Evolutionary conservation across 495 filamentous ascomycete genomes (phyloP), one percentile per base, ranked within the genome.

Genomic region (Xylaria acuta): DNA sequence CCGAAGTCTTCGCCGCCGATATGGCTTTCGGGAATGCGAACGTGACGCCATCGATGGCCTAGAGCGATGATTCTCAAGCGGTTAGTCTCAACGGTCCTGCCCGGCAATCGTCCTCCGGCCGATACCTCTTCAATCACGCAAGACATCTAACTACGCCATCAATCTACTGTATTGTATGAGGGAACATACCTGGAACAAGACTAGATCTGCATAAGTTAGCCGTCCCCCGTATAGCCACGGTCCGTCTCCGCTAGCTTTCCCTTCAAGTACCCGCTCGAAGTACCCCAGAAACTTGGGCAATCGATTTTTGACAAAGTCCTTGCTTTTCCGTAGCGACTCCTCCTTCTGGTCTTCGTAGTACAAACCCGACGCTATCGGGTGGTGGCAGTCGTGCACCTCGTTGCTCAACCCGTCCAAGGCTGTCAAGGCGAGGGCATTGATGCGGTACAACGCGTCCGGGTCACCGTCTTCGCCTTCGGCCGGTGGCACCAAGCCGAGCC

Each of bases 261-360:
- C 82, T 54, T 80, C 77, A 12, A 92, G 76, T 59, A 90, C 88
- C 0, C 88, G 77, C 80, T 92, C 85, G 70, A 92, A 92, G 75
- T 90, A 92, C 5, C 79, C 82, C 54, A 92, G 75, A 74, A 88
- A 92, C 78, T 92, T 92, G 11, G 91, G 90, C 9, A 92, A 74
- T 4, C 91, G 83, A n/a, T 76, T 85, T 64, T 84, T 78, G 6
- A 88, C 79, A 51, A 88, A 90, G 72, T 91, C 85, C 66, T 80
- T 76, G 7, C 85, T 78, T 72, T 80, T 84, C 41, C 82, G 78
- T 74, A 85, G 78, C 41, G 87, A 82, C 75, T 91, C 90, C 1
- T 79, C 81, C 74, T 89, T 91, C 80, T 93, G 90, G 38, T 92
- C 89, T 70, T 92, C 90, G 72, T 92, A 93, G 71, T 90, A 92